Evolutionary conservation across 345 rosid genomes (phyloP), one percentile per base, ranked within the genome.

Genomic region (Aquilaria sinensis): DNA sequence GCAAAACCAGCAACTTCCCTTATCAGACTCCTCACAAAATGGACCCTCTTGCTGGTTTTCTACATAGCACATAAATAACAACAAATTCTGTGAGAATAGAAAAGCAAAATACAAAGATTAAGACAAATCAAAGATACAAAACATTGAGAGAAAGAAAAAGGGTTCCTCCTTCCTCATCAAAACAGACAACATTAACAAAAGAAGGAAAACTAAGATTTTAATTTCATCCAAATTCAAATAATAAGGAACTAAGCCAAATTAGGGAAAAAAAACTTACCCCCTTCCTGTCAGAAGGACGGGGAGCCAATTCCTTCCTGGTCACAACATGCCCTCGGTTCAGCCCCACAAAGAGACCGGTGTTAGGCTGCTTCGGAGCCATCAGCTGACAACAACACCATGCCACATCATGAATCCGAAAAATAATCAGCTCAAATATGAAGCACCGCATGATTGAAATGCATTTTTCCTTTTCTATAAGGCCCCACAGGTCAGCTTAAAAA

Each of bases 1-100:
- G 84, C 87, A 61, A 82, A 82, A 14, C 87, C 87, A n/a, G 82
- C 87, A 57, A 82, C 87, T 70, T 82, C 87, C 73, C 86, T 62
- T 10, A 81, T 76, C 32, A 81, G 43, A 49, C 61, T 69, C 69
- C 75, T 78, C 71, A 79, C 83, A 67, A 81, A 76, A 11, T 55
- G 78, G 2, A 79, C 81, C 66, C 87, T 73, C 70, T 79, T 79
- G 74, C 87, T 79, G 15, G 80, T 67, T 82, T 79, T 77, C 84
- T 68, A 58, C 31, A 51, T 9, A 59, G 32, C n/a, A 31, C 0
- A 31, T 33, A 31, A 3, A 49, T 10, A 58, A 52, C 57, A 12
- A 47, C 23, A 41, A 9, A 15, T 37, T 4, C 14, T 23, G 50
- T 60, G 30, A 11, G 16, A 31, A 14, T 48, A 34, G 9, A 43